These are phyloP conservation scores for Flaveria ramosissima DNA, from an alignment of 129 eudicot species.

Conservation along the genomic window DNA sequence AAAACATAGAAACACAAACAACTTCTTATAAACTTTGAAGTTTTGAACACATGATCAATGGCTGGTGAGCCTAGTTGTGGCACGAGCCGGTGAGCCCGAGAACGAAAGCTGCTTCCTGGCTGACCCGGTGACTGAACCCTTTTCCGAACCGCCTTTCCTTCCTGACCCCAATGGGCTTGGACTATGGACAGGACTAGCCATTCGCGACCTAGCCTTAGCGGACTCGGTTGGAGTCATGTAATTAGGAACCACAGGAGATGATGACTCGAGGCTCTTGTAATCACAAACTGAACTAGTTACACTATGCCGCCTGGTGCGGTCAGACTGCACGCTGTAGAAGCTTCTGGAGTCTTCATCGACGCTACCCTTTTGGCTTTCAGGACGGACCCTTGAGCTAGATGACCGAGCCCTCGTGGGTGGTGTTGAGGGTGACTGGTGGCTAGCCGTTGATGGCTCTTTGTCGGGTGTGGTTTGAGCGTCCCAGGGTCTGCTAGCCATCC, in stretches of 20 bases:
- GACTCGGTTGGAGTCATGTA: constrained; percentile 85
- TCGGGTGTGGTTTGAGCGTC: constrained; percentile 49
- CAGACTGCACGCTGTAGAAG: constrained; percentile 61
- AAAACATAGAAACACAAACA: constrained; percentile 21
- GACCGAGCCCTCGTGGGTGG: constrained; percentile 51
- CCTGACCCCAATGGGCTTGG: constrained; percentile 58
- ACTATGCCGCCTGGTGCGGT: constrained; percentile 62
- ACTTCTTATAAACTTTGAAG: constrained; percentile 15
- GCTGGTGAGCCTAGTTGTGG: constrained; percentile 60
- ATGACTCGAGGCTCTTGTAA: constrained; percentile 73
- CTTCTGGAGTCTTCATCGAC: constrained; percentile 71
- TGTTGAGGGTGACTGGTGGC: constrained; percentile 69
- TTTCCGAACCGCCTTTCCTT: constrained; percentile 50
- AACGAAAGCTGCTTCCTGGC: constrained; percentile 84
- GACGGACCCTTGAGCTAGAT: constrained; percentile 45
- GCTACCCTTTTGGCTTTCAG: constrained; percentile 60
- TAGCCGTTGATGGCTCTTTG: constrained; percentile 47
- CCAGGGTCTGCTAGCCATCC: constrained; percentile 98
- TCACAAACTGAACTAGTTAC: constrained; percentile 67
- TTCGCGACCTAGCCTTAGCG: constrained; percentile 57
- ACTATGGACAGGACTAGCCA: constrained; percentile 44
- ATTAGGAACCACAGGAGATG: constrained; percentile 60
- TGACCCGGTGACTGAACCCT: constrained; percentile 41
- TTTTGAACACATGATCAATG: constrained; percentile 45
- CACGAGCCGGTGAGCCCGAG: constrained; percentile 59